Percentiles rank a stretch among this genome's conserved stretches.
phyloP scores from a whole-genome alignment of 768 basidiomycete species.

The Basidioascus undulatus region DNA sequence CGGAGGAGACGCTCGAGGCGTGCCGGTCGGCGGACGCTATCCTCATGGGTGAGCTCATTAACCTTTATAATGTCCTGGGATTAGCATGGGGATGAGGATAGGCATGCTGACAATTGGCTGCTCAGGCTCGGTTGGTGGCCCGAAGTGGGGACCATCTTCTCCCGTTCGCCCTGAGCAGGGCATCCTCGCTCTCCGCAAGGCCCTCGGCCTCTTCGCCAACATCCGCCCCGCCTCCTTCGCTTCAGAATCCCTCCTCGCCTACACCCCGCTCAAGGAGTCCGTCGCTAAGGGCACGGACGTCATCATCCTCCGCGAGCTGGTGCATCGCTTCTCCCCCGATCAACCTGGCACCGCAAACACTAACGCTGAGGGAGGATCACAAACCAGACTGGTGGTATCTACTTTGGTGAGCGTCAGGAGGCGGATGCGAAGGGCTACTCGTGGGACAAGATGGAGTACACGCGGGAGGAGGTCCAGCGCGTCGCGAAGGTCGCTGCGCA shows the following conservation, averaged over 20 bases:
- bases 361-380: too few species aligned
- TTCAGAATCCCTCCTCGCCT: conserved; percentile 59
- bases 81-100: background rate
- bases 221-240: conserved; percentile 92
- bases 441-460: conserved; percentile 86
- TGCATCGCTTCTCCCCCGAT: too few species aligned
- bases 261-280: conserved; percentile 57
- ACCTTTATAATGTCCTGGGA: background rate
- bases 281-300: conserved; percentile 29
- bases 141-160: conserved; percentile 82
- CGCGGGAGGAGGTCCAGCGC: conserved; percentile 66
- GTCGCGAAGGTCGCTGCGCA: conserved; percentile 90
- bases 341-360: too few species aligned
- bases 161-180: conserved; percentile 83
- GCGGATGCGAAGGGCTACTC: conserved; percentile 46
- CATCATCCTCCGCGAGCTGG: conserved; percentile 86
- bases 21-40: conserved; percentile 89
- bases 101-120: background rate
- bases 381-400: conserved; percentile 84
- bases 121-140: conserved; percentile 87
- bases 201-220: conserved; percentile 86
- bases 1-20: conserved; percentile 58
- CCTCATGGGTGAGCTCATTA: conserved; percentile 42
- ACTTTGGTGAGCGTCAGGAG: conserved; percentile 86
- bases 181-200: conserved; percentile 66